These are phyloP conservation scores for Silene noctiflora DNA, from an alignment of 179 eudicot species.

Conservation along the genomic window DNA sequence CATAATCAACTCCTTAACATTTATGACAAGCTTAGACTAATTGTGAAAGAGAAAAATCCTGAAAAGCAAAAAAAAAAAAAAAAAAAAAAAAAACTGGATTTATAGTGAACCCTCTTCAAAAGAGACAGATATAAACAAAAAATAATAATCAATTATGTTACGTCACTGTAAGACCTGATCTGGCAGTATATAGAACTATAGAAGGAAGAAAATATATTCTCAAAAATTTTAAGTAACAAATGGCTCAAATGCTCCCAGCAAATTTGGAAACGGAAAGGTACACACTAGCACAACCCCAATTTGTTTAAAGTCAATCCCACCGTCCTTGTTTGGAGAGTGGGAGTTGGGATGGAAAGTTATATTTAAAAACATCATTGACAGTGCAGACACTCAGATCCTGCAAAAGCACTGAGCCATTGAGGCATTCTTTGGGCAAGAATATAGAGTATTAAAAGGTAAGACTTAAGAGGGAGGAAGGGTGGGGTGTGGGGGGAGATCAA, in stretches of 20 bases:
- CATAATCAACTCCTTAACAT: neutral
- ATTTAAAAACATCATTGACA: neutral
- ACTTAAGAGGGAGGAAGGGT: no score
- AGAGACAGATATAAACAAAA: neutral
- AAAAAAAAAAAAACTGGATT: neutral
- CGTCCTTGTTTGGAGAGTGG: neutral
- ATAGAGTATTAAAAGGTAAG: no score
- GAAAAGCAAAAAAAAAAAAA: neutral
- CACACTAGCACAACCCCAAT: neutral
- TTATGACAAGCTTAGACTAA: neutral
- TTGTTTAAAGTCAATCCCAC: neutral
- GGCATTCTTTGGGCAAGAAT: no score
- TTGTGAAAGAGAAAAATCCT: neutral
- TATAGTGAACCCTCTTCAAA: neutral
- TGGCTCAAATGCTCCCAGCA: neutral
- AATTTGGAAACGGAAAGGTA: neutral
- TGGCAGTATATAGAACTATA: neutral
- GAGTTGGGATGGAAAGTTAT: neutral
- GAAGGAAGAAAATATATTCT: neutral
- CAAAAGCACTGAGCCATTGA: neutral
- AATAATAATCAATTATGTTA: neutral
- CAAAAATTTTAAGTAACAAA: neutral
- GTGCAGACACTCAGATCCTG: neutral
- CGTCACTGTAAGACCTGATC: neutral
- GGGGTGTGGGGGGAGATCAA: no score